These are phyloP conservation scores for Entomortierella beljakovae DNA, from an alignment of 192 early-diverging fungal species.

Conservation along the genomic window DNA sequence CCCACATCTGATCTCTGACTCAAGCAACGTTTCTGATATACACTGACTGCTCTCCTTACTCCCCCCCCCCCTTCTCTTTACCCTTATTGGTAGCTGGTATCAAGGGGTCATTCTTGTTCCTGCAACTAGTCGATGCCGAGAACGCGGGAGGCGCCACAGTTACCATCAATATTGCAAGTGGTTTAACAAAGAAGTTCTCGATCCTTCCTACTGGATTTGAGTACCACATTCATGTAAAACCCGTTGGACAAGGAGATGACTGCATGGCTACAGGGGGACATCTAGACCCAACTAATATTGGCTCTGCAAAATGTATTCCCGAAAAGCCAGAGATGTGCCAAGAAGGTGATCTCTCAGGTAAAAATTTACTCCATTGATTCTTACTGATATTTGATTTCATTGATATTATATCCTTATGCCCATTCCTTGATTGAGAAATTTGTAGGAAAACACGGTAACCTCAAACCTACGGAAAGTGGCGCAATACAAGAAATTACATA, in stretches of 20 bases:
- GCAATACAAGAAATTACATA: constrained; percentile 1
- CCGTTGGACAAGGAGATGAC: constrained; percentile 25
- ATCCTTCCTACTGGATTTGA: constrained; percentile 17
- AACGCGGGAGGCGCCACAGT: not conserved
- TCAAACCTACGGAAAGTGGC: constrained; percentile 13
- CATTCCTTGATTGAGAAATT: too few species aligned
- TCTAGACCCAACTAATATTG: constrained; percentile 21
- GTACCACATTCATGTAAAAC: constrained; percentile 44
- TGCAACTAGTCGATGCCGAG: not conserved
- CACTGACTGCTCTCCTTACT: not conserved
- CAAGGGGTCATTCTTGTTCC: constrained; percentile 9
- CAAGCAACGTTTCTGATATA: too few species aligned
- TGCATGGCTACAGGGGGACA: constrained; percentile 40
- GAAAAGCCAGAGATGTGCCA: constrained; percentile 19
- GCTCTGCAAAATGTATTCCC: constrained; percentile 15
- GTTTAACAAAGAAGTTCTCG: not conserved
- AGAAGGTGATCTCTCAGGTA: constrained; percentile 50
- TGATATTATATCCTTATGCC: not conserved
- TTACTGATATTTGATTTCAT: not conserved
- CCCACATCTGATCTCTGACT: too few species aligned
- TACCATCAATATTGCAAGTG: not conserved
- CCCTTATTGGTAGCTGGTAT: constrained; percentile 6
- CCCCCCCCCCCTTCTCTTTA: not conserved
- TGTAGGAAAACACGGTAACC: constrained; percentile 33
- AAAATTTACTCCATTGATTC: not conserved